Evolutionary conservation across 768 basidiomycete genomes (phyloP), one percentile per base, ranked within the genome.

Genomic region (Tephrocybe sp.): DNA sequence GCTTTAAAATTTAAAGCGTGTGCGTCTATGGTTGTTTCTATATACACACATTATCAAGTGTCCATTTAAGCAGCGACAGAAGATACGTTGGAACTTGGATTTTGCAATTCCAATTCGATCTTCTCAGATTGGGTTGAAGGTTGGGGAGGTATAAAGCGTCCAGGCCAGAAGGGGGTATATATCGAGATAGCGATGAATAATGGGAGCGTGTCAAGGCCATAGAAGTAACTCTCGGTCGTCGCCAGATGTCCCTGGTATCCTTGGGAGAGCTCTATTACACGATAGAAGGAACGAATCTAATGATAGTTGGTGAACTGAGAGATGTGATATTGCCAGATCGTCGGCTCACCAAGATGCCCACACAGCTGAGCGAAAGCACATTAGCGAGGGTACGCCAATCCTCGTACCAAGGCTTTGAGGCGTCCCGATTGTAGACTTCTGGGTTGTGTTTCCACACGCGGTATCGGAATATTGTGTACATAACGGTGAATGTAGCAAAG

Each of bases 141-240:
- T 8, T 45, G 17, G 10, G 16, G 31, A 39, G 22, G 5, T 10
- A 83, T 81, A 59, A 81, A 80, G 55, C 76, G 65, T 5, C 83
- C 82, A 4, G 85, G 88, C 85, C 86, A 90, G 63, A 84, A 82
- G 14, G 78, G 67, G 19, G 70, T 58, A 57, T 84, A 87, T 12
- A 80, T 68, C 0, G 64, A 65, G 39, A 83, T 76, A 20, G 85
- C 83, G 30, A 89, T 60, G 53, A 84, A 75, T 7, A 88, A 71
- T 7, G 86, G 87, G 4, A 87, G 70, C 0, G 84, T 78, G 62
- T 91, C 71, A 34, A 89, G 70, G 1, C 68, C 78, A 61, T 87
- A 90, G 64, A 90, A 87, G 57, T 74, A 80, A 3, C 60, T 64
- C 62, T 89, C 85, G 4, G 75, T 76, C 2, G 74, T 82, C 5